These are phyloP conservation scores for Silene uniflora DNA, from an alignment of 148 eudicot genomes.

Conservation along the genomic window DNA sequence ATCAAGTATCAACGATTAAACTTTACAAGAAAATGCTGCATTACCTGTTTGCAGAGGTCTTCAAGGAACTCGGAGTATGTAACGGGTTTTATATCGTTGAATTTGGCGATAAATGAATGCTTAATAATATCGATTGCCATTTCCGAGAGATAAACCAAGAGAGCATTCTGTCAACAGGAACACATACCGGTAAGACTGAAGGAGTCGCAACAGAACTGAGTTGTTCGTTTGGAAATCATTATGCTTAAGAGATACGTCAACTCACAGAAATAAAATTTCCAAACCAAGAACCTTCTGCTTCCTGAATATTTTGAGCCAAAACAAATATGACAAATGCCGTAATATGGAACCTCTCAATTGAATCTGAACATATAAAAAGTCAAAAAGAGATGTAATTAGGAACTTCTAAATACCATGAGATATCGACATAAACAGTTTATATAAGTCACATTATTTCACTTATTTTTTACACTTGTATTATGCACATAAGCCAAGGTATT, in stretches of 20 bases:
- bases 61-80: constrained; percentile 90
- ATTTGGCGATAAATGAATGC: constrained; percentile 91
- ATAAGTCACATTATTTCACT: background rate
- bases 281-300: constrained; percentile 97
- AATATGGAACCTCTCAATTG: constrained; percentile 92
- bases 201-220: constrained; percentile 2
- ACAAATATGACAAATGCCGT: constrained; percentile 81
- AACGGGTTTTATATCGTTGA: constrained; percentile 86
- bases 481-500: background rate
- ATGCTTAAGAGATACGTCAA: constrained; percentile 8
- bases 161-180: constrained; percentile 71
- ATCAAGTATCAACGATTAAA: constrained; percentile 8
- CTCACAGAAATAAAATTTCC: constrained; percentile 78
- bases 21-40: background rate
- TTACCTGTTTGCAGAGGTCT: constrained; percentile 97
- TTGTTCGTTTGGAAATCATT: constrained; percentile 3
- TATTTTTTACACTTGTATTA: background rate
- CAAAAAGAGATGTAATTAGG: constrained; percentile 20
- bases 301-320: constrained; percentile 89
- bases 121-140: constrained; percentile 81
- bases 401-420: background rate
- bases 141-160: constrained; percentile 76
- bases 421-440: background rate
- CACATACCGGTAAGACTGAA: constrained; percentile 26
- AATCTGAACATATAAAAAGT: constrained; percentile 51